These are phyloP conservation scores for Phytopythium helicoides DNA, from an alignment of 352 stramenopile genomes.

Conservation along the genomic window DNA sequence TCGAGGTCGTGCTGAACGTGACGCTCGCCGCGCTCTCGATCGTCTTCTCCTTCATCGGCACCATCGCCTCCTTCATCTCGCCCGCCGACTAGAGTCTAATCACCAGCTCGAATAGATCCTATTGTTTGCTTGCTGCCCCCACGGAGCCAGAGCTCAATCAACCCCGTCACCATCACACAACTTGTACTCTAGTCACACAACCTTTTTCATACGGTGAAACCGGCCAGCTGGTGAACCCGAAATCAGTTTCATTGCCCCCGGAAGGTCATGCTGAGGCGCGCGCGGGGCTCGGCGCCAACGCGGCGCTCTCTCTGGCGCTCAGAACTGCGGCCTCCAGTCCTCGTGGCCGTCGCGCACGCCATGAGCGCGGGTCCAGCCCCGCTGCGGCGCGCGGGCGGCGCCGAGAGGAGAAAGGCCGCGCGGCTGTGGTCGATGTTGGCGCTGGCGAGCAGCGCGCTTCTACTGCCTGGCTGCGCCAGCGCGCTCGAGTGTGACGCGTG, in stretches of 20 bases:
- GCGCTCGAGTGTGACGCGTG: conserved; percentile 39
- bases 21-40: conserved; percentile 56
- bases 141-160: too few relatives aligned
- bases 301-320: background rate
- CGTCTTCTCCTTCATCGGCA: conserved; percentile 72
- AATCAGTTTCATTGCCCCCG: conserved; percentile 1
- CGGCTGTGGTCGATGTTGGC: background rate
- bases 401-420: conserved; percentile 1
- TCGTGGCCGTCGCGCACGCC: background rate
- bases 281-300: background rate
- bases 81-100: conserved; percentile 63
- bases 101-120: too few relatives aligned
- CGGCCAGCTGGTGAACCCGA: too few relatives aligned
- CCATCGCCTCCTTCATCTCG: conserved; percentile 75
- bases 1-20: conserved; percentile 54
- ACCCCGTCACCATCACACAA: too few relatives aligned
- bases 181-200: background rate
- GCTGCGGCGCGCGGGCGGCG: background rate
- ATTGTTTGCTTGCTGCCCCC: too few relatives aligned
- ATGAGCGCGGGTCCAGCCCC: too few relatives aligned
- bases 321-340: background rate
- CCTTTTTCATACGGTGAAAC: background rate
- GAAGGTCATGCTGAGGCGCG: background rate
- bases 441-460: background rate
- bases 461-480: background rate